Evolutionary conservation across 768 basidiomycete genomes (phyloP).

Genomic region (Exidia glandulosa): DNA sequence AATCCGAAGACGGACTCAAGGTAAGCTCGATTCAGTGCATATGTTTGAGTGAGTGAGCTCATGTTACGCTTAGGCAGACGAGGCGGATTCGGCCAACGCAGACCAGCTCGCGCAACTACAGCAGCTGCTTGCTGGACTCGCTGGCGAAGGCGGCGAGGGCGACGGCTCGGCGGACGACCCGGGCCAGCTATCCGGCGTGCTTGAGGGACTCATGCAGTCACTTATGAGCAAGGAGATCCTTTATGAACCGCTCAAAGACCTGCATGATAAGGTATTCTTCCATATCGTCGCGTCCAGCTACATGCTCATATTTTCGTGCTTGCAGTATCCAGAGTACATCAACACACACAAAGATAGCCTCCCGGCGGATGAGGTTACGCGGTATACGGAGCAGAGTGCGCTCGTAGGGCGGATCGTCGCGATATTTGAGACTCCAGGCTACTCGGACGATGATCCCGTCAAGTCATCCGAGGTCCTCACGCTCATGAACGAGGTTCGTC

Average conservation of each 20-base stretch:
- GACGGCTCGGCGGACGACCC: slow-evolving; percentile 32
- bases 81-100: slow-evolving; percentile 16
- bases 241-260: slow-evolving; percentile 79
- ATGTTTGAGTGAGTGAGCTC: not conserved
- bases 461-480: slow-evolving; percentile 40
- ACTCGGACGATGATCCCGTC: slow-evolving; percentile 42
- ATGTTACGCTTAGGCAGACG: slow-evolving; percentile 3
- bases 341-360: slow-evolving; percentile 41
- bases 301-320: not conserved
- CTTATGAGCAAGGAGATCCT: slow-evolving; percentile 74
- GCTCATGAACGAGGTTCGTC: slow-evolving; percentile 63
- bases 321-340: slow-evolving; percentile 71
- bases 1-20: slow-evolving; percentile 48
- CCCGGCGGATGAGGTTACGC: slow-evolving; percentile 44
- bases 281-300: not conserved
- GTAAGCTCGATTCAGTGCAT: slow-evolving; percentile 16
- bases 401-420: slow-evolving; percentile 49
- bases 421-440: slow-evolving; percentile 52
- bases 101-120: slow-evolving; percentile 15
- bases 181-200: slow-evolving; percentile 45
- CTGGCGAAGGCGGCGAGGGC: slow-evolving; percentile 16
- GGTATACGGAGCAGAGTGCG: slow-evolving; percentile 50
- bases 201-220: slow-evolving; percentile 75
- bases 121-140: slow-evolving; percentile 32
- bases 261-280: slow-evolving; percentile 49